Evolutionary conservation across 768 basidiomycete species (phyloP).

Genomic region (Russula earlei): DNA sequence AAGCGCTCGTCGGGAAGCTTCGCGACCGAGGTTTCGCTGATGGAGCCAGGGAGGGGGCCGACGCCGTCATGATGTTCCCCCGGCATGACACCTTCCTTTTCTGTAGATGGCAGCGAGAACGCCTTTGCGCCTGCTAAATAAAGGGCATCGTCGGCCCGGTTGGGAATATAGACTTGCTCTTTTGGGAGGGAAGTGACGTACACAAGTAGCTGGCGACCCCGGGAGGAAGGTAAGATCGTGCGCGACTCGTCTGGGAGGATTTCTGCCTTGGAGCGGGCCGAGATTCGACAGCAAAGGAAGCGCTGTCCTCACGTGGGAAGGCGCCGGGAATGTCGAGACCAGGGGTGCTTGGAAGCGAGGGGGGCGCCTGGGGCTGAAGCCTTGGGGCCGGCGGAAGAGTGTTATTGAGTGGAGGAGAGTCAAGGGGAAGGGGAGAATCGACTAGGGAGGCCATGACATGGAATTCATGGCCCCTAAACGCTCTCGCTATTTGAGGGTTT

Average conservation of each 20-base stretch:
- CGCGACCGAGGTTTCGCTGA: conserved; percentile 38
- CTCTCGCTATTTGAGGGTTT: conserved; percentile 10
- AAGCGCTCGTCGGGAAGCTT: conserved; percentile 40
- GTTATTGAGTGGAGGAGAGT: conserved; percentile 4
- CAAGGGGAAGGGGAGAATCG: no score
- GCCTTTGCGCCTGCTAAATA: not conserved
- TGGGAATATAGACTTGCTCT: not conserved
- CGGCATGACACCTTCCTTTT: conserved; percentile 28
- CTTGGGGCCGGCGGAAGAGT: not conserved
- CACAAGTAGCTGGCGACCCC: not conserved
- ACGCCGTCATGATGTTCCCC: conserved; percentile 32
- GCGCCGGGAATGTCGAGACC: conserved; percentile 9
- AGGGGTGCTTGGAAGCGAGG: conserved; percentile 8
- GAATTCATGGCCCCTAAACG: conserved; percentile 6
- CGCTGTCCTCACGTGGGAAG: conserved; percentile 4
- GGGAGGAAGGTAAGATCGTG: not conserved
- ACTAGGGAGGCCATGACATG: conserved; percentile 2
- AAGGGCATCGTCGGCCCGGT: not conserved
- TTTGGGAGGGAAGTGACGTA: not conserved
- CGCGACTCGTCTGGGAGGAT: not conserved
- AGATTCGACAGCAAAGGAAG: not conserved
- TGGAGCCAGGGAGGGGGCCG: conserved; percentile 40
- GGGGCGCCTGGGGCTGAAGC: not conserved
- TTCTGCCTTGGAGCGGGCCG: not conserved
- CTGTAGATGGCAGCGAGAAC: conserved; percentile 30